Conservation (phyloP, 2,329 filamentous ascomycete species). For the Diaporthe citrichinensis region DNA sequence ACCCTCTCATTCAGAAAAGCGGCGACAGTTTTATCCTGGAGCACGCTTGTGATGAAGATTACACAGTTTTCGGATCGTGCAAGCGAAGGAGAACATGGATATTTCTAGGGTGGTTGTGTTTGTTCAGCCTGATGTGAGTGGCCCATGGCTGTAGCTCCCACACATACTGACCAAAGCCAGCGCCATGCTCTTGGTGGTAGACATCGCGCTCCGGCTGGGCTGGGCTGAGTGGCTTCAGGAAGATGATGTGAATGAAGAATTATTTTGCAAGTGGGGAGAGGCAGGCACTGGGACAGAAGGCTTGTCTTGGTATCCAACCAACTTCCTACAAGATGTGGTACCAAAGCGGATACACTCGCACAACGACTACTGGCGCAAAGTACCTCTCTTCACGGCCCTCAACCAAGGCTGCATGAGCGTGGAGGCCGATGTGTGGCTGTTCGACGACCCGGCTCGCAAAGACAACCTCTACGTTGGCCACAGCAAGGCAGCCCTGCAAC, state of each 20-base stretch:
- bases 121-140: conserved; percentile 32
- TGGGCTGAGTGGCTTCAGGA: conserved; percentile 31
- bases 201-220: conserved; percentile 41
- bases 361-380: conserved; percentile 78
- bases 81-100: conserved; percentile 32
- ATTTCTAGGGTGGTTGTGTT: neutral
- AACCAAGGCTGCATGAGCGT: conserved; percentile 72
- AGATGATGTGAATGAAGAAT: conserved; percentile 47
- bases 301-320: conserved; percentile 62
- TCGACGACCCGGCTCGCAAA: conserved; percentile 54
- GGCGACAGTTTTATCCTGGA: neutral
- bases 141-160: neutral
- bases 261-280: conserved; percentile 53
- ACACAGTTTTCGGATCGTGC: neutral
- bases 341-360: conserved; percentile 75
- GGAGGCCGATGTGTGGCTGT: conserved; percentile 79
- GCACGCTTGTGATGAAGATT: neutral
- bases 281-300: conserved; percentile 55
- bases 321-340: conserved; percentile 62
- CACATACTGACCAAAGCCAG: conserved; percentile 19
- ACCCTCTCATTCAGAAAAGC: neutral
- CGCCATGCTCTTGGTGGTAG: conserved; percentile 36
- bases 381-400: conserved; percentile 75
- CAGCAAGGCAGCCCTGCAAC: conserved; percentile 65
- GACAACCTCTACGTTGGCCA: conserved; percentile 74